Base-by-base conservation (phyloP, 2,329 filamentous ascomycete species). In the Alternaria rosae region DNA sequence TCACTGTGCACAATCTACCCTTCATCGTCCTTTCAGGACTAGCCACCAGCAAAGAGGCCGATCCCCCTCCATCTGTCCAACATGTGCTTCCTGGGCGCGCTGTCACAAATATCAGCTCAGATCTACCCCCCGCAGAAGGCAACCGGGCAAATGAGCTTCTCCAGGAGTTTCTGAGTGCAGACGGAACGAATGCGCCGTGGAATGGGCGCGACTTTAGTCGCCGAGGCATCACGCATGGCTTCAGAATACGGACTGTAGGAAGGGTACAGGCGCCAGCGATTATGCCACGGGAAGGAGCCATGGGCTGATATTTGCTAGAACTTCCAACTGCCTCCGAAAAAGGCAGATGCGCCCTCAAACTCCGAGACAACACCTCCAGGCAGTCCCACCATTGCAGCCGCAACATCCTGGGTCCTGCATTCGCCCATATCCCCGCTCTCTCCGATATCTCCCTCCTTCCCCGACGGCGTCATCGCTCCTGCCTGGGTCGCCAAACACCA, bases 401-500 rank as follows among this genome's bases (percentile, higher is more conserved):
- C 72, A 41, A 72, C 72, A 15, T 76, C 74, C 50, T 81, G 80
- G 61, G 82, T 89, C n/a, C 82, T 97, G 5, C 94, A 98, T 79
- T 98, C 95, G 12, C 92, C 94, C 2, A 89, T 97, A 68, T 98
- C 95, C 3, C 95, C 94, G 1, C 85, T 98, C 28, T 95, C 92
- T 41, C 93, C 94, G 4, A 86, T 86, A 8, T 97, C 94, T 8
- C 84, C 88, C 3, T 85, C 96, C 3, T 98, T 95, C 75, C 94
- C 94, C 8, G 95, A 98, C 80, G 95, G 94, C 5, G 83, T 97
- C 61, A 88, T 97, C 76, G 89, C 93, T 62, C 86, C 90, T 20
- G 81, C 87, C 63, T 99, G 94, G 94, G 84, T 97, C 57, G 87
- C 88, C 62, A 99, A 98, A 78, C 94, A 98, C 77, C 94, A 97